Conservation (phyloP, 1,139 yeast genomes). For the Yamadazyma epiphylla region DNA sequence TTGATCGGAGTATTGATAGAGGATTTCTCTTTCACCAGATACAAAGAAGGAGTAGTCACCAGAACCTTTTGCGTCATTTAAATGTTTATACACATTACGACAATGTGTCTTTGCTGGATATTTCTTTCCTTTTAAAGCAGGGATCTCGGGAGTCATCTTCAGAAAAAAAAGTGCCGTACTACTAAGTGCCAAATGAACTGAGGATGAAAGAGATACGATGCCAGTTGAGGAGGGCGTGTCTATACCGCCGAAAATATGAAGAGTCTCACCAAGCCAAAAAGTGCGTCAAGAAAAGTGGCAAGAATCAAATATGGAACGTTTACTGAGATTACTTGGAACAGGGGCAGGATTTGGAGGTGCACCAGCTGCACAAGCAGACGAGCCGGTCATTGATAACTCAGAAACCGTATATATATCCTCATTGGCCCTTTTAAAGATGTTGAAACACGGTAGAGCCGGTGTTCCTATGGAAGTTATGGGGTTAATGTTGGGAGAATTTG, state of each 20-base stretch:
- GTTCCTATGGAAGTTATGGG: conserved; percentile 99
- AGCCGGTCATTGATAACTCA: conserved; percentile 87
- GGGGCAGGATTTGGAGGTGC: conserved; percentile 53
- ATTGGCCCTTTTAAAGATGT: conserved; percentile 90
- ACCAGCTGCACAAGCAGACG: conserved; percentile 50
- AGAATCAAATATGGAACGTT: conserved; percentile 83
- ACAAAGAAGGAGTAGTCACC: conserved; percentile 43
- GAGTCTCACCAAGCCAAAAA: no score
- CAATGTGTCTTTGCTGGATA: conserved; percentile 82
- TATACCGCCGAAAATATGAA: no score
- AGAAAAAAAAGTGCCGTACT: no score
- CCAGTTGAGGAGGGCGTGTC: no score
- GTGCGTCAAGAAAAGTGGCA: no score
- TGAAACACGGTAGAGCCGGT: conserved; percentile 98
- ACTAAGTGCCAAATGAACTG: no score
- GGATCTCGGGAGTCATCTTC: conserved; percentile 10
- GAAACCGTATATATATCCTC: conserved; percentile 97
- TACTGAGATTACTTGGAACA: conserved; percentile 68
- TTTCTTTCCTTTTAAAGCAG: conserved; percentile 30
- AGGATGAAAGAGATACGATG: no score
- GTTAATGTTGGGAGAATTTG: conserved; percentile 96
- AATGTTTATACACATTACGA: conserved; percentile 43
- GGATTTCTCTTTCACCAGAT: conserved; percentile 61
- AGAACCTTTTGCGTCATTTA: conserved; percentile 18
- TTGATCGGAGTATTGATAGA: conserved; percentile 79